A percentile compares a stretch with the other conserved stretches of the same genome.
These are phyloP conservation scores for Antrodiella citrinella DNA, from an alignment of 768 basidiomycete genomes.

Conservation along the genomic window DNA sequence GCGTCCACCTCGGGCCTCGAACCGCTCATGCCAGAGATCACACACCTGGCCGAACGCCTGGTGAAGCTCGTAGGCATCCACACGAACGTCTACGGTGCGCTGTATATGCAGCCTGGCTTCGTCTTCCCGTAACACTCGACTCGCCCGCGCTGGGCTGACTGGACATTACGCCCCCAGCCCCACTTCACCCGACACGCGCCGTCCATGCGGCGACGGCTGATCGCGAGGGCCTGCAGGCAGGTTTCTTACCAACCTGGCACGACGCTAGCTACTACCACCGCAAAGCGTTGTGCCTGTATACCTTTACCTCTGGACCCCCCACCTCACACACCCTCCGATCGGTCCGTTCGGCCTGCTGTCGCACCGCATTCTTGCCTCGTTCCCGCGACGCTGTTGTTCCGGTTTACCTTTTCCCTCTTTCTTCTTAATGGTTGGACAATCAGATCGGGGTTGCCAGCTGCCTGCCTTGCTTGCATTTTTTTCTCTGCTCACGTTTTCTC, in stretches of 20 bases:
- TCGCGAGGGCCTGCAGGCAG: neutral
- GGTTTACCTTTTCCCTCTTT: no score
- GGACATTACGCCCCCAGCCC: no score
- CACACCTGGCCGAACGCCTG: constrained; percentile 60
- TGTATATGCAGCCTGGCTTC: constrained; percentile 68
- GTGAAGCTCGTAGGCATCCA: constrained; percentile 68
- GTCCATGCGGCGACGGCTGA: no score
- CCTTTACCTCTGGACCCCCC: no score
- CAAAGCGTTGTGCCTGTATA: no score
- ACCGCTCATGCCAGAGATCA: constrained; percentile 61
- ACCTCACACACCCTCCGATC: neutral
- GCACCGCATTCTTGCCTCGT: neutral
- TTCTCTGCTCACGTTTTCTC: no score
- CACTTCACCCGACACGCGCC: no score
- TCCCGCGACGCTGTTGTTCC: neutral
- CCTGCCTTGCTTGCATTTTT: no score
- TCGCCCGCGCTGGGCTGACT: no score
- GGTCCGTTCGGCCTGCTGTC: neutral
- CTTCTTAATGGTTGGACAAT: neutral
- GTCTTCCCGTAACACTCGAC: constrained; percentile 13
- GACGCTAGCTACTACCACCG: no score
- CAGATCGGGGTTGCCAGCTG: neutral
- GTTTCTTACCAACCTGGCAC: no score
- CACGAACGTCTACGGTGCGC: constrained; percentile 63
- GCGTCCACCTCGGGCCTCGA: constrained; percentile 46